phyloP scores from a whole-genome alignment of 2,329 filamentous ascomycete genomes.

The Penicillium sp. region DNA sequence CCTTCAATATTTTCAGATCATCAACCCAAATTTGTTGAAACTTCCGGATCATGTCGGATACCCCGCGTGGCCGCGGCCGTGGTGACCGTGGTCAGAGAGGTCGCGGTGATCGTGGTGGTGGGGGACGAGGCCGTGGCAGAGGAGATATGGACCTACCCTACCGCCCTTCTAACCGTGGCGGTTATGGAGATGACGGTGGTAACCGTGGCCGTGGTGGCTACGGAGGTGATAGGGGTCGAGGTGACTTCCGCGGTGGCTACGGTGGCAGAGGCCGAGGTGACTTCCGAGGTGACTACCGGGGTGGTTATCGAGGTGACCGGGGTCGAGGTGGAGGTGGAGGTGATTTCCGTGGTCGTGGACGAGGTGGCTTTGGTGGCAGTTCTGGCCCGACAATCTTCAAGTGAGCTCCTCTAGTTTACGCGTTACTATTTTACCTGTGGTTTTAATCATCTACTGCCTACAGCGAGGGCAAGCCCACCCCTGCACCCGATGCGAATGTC shows the following conservation, averaged over 20 bases:
- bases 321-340: conserved; percentile 9
- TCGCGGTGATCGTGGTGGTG: conserved; percentile 17
- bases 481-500: conserved; percentile 23
- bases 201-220: conserved; percentile 28
- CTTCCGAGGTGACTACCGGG: not conserved
- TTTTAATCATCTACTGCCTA: not conserved
- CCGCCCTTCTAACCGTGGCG: conserved; percentile 21
- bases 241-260: conserved; percentile 18
- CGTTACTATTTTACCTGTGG: not conserved
- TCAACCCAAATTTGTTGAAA: not conserved
- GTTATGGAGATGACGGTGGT: conserved; percentile 25
- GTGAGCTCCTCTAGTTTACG: conserved; percentile 19
- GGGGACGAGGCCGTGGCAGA: conserved; percentile 19
- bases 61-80: conserved; percentile 16
- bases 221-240: conserved; percentile 25
- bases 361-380: conserved; percentile 19
- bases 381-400: conserved; percentile 27
- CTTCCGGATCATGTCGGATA: conserved; percentile 11
- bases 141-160: conserved; percentile 24
- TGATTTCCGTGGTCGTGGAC: conserved; percentile 9
- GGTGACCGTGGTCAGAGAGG: conserved; percentile 11
- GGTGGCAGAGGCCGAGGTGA: conserved; percentile 8
- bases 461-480: conserved; percentile 22
- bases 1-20: not conserved
- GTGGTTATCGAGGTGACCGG: not conserved